Conservation (phyloP, 257 asterid genomes). For the Jacaranda copaia region DNA sequence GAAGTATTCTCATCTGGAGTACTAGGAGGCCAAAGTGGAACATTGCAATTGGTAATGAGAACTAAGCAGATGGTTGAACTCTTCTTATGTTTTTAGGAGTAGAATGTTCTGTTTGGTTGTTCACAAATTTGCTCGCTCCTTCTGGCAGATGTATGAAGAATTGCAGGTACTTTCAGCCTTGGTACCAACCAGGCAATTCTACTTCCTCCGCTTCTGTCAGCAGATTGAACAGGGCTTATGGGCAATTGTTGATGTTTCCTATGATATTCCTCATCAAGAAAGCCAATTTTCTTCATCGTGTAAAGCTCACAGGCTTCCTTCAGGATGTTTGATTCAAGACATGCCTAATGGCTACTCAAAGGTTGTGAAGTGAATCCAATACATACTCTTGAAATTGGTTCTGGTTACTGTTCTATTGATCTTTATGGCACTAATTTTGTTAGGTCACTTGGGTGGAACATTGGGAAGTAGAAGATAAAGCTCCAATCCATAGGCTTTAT, state of each 20-base stretch:
- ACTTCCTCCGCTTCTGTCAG: conserved; percentile 79
- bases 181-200: conserved; percentile 75
- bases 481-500: conserved; percentile 62
- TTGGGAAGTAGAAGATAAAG: conserved; percentile 86
- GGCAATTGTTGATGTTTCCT: conserved; percentile 90
- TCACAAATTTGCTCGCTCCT: neutral
- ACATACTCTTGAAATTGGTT: neutral
- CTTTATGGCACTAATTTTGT: neutral
- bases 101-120: neutral
- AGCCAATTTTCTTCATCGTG: conserved; percentile 59
- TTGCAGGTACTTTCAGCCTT: conserved; percentile 85
- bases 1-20: conserved; percentile 82
- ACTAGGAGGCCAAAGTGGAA: conserved; percentile 69
- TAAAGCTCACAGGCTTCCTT: conserved; percentile 76
- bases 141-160: conserved; percentile 84
- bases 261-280: conserved; percentile 71
- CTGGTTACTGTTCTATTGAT: neutral
- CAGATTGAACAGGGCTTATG: conserved; percentile 86
- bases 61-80: too few relatives aligned
- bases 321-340: conserved; percentile 94
- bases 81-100: too few relatives aligned
- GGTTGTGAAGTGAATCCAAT: conserved; percentile 44
- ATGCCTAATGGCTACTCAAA: conserved; percentile 98
- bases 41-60: conserved; percentile 77
- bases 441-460: conserved; percentile 98